Percentiles rank a stretch among this genome's conserved stretches.
These are phyloP conservation scores for Trichomonas tenax DNA, from an alignment of 208 protist species.

Conservation along the genomic window DNA sequence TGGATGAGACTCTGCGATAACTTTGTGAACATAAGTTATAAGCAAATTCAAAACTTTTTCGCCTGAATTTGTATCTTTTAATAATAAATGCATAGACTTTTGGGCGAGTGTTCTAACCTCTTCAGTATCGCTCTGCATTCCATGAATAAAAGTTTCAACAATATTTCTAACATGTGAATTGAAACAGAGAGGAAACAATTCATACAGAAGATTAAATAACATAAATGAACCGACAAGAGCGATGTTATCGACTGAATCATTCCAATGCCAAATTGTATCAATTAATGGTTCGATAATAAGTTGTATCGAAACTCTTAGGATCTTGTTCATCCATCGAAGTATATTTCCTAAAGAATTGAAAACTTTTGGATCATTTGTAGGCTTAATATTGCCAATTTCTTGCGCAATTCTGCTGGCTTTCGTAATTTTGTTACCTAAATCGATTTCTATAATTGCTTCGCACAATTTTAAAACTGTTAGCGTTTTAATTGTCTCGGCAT, in stretches of 20 bases:
- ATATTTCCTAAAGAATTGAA: not conserved
- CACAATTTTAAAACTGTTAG: not conserved
- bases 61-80: not conserved
- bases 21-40: not conserved
- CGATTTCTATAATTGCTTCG: not conserved
- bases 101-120: not conserved
- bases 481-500: not conserved
- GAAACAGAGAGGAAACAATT: not conserved
- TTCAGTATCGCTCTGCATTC: not conserved
- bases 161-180: not conserved
- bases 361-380: not conserved
- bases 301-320: not conserved
- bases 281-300: not conserved
- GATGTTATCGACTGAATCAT: not conserved
- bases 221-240: not conserved
- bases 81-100: not conserved
- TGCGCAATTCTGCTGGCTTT: not conserved
- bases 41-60: not conserved
- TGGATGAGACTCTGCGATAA: not conserved
- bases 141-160: not conserved
- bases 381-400: not conserved
- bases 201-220: not conserved
- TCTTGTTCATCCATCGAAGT: not conserved
- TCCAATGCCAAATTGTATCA: not conserved
- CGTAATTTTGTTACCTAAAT: not conserved